A percentile compares a stretch with the other conserved stretches of the same genome.
phyloP scores from a whole-genome alignment of 2,329 filamentous ascomycete species.

The Fusarium sp. region DNA sequence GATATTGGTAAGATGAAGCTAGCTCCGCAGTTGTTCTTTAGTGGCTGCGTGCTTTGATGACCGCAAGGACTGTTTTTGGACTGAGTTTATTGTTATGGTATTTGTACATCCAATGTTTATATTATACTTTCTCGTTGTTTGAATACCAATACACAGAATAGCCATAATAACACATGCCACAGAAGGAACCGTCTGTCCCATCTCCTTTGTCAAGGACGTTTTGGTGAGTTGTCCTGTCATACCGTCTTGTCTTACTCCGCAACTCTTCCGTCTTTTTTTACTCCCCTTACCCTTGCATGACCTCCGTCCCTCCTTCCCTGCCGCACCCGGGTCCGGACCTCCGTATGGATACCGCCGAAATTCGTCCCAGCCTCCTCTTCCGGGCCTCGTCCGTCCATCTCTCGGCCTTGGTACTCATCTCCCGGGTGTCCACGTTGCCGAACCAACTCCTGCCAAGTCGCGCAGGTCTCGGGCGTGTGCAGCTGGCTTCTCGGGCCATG shows the following conservation, averaged over 20 bases:
- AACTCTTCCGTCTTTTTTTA: constrained; percentile 38
- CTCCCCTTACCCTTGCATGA: constrained; percentile 27
- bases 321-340: constrained; percentile 40
- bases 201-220: constrained; percentile 86
- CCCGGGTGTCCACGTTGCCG: constrained; percentile 28
- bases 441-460: constrained; percentile 39
- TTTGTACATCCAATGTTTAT: constrained; percentile 15
- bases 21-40: constrained; percentile 12
- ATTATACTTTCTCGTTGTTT: constrained; percentile 7
- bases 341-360: constrained; percentile 38
- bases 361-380: constrained; percentile 39
- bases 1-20: constrained; percentile 54
- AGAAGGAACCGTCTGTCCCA: constrained; percentile 88
- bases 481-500: constrained; percentile 29
- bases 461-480: constrained; percentile 40
- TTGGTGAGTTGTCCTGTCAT: constrained; percentile 70
- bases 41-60: constrained; percentile 7
- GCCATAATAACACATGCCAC: constrained; percentile 42
- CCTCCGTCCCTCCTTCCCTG: constrained; percentile 30
- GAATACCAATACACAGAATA: constrained; percentile 33
- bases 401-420: constrained; percentile 33
- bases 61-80: constrained; percentile 11
- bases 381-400: constrained; percentile 34
- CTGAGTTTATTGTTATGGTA: constrained; percentile 3
- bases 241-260: constrained; percentile 29